Base-by-base conservation (phyloP, 305 asterid species). In the Rubia balearica region DNA sequence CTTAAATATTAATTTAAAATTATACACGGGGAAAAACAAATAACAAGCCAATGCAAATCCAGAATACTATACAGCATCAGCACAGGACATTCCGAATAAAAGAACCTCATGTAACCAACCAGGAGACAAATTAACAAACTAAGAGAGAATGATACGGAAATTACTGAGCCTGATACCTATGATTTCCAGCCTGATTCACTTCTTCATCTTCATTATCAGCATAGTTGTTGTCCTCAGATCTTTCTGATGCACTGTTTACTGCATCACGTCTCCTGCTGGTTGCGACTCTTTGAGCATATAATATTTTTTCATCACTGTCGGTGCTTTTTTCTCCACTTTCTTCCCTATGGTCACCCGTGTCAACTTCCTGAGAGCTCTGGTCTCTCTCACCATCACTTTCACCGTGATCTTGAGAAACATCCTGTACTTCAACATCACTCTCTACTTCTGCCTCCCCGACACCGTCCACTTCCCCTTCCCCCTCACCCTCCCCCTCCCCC, bases 381-480 rank as follows among this genome's bases (percentile, higher is more conserved):
- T 86, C 91, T 78, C 87, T 87, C 83, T 92, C 98, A 49, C 81
- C 87, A 77, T 88, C 95, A 42, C 93, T 89, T 80, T 91, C 96
- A 19, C 80, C 92, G 8, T 63, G 87, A 61, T 74, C 78, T 65
- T 71, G 84, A 75, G 87, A 85, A 60, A 73, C 78, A 17, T 85
- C 95, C 55, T 75, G 88, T 68, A 85, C 80, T 77, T 89, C 92
- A 65, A 79, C 96, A 65, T 88, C 96, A 69, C 85, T 85, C 83
- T 86, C 96, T 74, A 90, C 65, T 75, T 85, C 95, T 16, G 79
- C 95, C 77, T 87, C 92, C 66, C 89, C 89, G 46, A 77, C 89
- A 55, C 87, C 94, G 80, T 89, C 91, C 65, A 78, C 82, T 74
- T 82, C 89, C 46, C 69, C 88, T 75, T 86, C 88, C 24, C 76